Evolutionary conservation across 768 basidiomycete species (phyloP), one percentile per base, ranked within the genome.

Genomic region (Trametes gibbosa): DNA sequence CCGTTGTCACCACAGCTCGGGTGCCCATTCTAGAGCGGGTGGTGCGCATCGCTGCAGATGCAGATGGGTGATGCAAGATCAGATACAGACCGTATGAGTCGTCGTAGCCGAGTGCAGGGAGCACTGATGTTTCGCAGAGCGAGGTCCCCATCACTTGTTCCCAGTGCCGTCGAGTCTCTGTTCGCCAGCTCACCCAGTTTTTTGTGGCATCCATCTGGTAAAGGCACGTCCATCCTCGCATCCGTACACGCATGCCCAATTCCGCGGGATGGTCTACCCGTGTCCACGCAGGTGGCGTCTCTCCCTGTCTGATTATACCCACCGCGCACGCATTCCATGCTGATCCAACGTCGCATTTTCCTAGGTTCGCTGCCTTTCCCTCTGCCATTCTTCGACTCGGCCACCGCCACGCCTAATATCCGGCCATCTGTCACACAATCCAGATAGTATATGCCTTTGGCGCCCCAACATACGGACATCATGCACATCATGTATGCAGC

Each of bases 101-200:
- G 34, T 14, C 17, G 37, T 48, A 59, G 46, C 58, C 58, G 58
- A 42, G 46, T n/a, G n/a, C 37, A 59, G 42, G 37, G 35, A 46
- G 23, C 19, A 16, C 25, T 43, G 42, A 21, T 55, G 53, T 46
- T 53, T 48, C 51, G 42, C 42, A 37, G 41, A 16, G 50, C 50
- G 16, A 21, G 16, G 50, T 51, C 46, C 19, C 45, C 29, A 52
- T 41, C 57, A n/a, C n/a, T n/a, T 53, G 45, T 45, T n/a, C 39
- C 43, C 46, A 23, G 46, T 59, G 58, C 53, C 58, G 58, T 59
- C 51, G 46, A 53, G 58, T 59, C 46, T 43, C 57, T 47, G 29
- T 32, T 35, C 21, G 6, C 17, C 32, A 24, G 23, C 21, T 12
- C 21, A 14, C 24, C 21, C 21, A 21, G 43, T 24, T 23, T 45